These are phyloP conservation scores for Trichomonascaceae sp. DNA, from an alignment of 1,139 yeast genomes.

Conservation along the genomic window DNA sequence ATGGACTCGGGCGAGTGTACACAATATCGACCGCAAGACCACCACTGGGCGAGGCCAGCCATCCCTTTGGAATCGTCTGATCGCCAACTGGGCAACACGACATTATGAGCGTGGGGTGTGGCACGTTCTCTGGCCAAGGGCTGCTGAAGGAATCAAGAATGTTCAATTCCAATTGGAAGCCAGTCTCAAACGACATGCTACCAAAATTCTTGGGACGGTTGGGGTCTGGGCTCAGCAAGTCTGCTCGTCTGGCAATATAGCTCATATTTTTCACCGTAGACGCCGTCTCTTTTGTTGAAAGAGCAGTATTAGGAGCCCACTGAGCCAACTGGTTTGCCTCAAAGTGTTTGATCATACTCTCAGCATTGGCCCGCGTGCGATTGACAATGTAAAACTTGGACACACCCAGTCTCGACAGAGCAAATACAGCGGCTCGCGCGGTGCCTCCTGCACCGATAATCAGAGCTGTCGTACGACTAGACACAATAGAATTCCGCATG, in stretches of 20 bases:
- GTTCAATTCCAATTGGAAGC: slow-evolving; percentile 3
- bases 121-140: slow-evolving; percentile 6
- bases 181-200: slow-evolving; percentile 7
- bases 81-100: slow-evolving; percentile 6
- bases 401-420: slow-evolving; percentile 62
- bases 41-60: slow-evolving; percentile 7
- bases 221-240: slow-evolving; percentile 5
- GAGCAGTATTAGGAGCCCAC: slow-evolving; percentile 4
- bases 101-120: slow-evolving; percentile 9
- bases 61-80: slow-evolving; percentile 5
- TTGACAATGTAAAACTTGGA: slow-evolving; percentile 56
- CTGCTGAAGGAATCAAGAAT: slow-evolving; percentile 6
- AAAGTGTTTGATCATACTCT: slow-evolving; percentile 28
- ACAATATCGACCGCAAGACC: slow-evolving; percentile 6
- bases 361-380: slow-evolving; percentile 38
- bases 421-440: slow-evolving; percentile 76
- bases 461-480: slow-evolving; percentile 19
- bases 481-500: slow-evolving; percentile 7
- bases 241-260: slow-evolving; percentile 4
- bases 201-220: slow-evolving; percentile 9
- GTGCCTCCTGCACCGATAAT: slow-evolving; percentile 89
- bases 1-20: neutral
- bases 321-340: neutral
- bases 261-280: slow-evolving; percentile 8
- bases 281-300: slow-evolving; percentile 2